A percentile compares a stretch with the other conserved stretches of the same genome.
These are phyloP conservation scores for Mucor circinelloides DNA, from an alignment of 371 early-diverging fungal genomes.

Conservation along the genomic window DNA sequence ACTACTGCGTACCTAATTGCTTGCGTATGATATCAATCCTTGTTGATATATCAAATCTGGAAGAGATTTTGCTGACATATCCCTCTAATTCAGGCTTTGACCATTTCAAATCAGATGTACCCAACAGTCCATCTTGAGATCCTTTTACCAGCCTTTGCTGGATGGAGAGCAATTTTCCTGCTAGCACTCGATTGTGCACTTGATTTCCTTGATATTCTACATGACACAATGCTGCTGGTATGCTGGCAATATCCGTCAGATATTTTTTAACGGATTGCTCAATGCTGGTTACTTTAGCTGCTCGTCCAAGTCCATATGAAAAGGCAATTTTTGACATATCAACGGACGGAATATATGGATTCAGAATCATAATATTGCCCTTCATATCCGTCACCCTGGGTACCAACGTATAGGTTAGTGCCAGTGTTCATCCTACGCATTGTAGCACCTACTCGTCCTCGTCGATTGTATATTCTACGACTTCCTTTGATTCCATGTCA, in stretches of 20 bases:
- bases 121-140: constrained; percentile 27
- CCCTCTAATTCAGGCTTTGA: constrained; percentile 7
- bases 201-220: neutral
- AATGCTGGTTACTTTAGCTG: constrained; percentile 25
- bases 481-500: constrained; percentile 1
- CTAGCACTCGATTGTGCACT: neutral
- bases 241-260: neutral
- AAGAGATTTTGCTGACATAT: neutral
- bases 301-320: constrained; percentile 37
- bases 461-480: constrained; percentile 28
- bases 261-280: constrained; percentile 2
- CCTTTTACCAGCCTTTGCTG: neutral
- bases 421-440: neutral
- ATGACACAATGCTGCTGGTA: neutral
- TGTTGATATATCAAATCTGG: neutral
- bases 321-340: constrained; percentile 32
- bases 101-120: constrained; percentile 35
- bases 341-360: constrained; percentile 28
- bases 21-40: neutral
- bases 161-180: neutral
- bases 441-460: constrained; percentile 34
- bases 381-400: constrained; percentile 33
- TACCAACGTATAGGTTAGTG: neutral
- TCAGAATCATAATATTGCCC: constrained; percentile 30
- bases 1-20: neutral